phyloP scores from a whole-genome alignment of 441 rosid genomes.

The Brassica hybrid region DNA sequence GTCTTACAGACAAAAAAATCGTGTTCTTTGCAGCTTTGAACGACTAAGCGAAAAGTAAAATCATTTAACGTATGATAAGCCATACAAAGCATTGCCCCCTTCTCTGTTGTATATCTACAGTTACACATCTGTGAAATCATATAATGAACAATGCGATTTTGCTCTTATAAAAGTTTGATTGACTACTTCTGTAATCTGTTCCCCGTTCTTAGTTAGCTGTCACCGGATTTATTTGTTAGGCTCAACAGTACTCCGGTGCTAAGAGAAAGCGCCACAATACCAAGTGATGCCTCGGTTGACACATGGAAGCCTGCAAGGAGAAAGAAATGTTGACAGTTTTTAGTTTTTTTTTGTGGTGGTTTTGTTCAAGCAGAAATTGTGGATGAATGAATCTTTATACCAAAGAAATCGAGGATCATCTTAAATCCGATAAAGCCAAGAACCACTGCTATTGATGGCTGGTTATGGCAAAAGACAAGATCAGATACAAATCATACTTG shows the following conservation, averaged over 20 bases:
- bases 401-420: slow-evolving; percentile 92
- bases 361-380: slow-evolving; percentile 15
- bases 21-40: slow-evolving; percentile 10
- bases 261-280: slow-evolving; percentile 82
- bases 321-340: slow-evolving; percentile 16
- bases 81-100: neutral
- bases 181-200: slow-evolving; percentile 26
- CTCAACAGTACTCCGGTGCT: slow-evolving; percentile 78
- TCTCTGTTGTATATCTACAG: slow-evolving; percentile 38
- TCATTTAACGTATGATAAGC: too few species aligned
- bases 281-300: slow-evolving; percentile 84
- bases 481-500: slow-evolving; percentile 21
- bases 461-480: slow-evolving; percentile 31
- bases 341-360: too few species aligned
- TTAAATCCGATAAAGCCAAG: slow-evolving; percentile 89
- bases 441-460: slow-evolving; percentile 92
- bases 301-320: slow-evolving; percentile 68
- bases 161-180: slow-evolving; percentile 19
- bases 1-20: neutral
- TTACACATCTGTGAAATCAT: slow-evolving; percentile 14
- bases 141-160: slow-evolving; percentile 15
- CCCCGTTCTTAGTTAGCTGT: slow-evolving; percentile 37
- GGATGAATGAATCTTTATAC: slow-evolving; percentile 45
- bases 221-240: slow-evolving; percentile 69
- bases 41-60: neutral